These are phyloP conservation scores for Trifolium fragiferum DNA, from an alignment of 306 rosid genomes.

Conservation along the genomic window DNA sequence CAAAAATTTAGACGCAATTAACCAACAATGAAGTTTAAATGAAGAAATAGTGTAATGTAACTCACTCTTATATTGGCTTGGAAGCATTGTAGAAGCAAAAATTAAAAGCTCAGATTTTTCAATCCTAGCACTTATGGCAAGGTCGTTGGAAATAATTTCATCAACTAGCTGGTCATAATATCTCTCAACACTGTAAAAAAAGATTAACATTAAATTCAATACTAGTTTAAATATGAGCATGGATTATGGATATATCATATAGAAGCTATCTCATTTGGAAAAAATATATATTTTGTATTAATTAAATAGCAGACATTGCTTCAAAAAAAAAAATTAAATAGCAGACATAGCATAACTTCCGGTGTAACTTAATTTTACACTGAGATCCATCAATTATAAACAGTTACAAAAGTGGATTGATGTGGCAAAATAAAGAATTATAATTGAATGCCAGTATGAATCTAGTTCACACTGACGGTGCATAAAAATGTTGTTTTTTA, in stretches of 20 bases:
- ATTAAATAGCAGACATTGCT: too few species aligned
- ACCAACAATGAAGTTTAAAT: conserved; percentile 19
- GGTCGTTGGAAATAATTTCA: conserved; percentile 55
- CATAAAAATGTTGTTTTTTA: neutral
- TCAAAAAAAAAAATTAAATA: too few species aligned
- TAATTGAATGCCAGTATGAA: neutral
- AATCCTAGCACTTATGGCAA: conserved; percentile 57
- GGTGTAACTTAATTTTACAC: too few species aligned
- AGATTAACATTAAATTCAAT: neutral
- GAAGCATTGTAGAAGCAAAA: conserved; percentile 66
- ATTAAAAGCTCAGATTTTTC: conserved; percentile 67
- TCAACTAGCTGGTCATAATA: conserved; percentile 50
- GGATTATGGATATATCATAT: too few species aligned
- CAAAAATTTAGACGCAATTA: neutral
- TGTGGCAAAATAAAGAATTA: neutral
- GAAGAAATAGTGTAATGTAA: neutral
- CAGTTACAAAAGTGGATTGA: neutral
- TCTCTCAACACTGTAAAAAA: conserved; percentile 51
- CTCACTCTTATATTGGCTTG: conserved; percentile 59
- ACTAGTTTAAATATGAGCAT: neutral
- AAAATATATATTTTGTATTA: too few species aligned
- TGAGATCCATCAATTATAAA: neutral
- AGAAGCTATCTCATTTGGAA: too few species aligned
- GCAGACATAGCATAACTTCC: too few species aligned
- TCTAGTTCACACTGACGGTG: neutral